Base-by-base conservation (phyloP, 805 yeast genomes). In the Candida palmyrensis region DNA sequence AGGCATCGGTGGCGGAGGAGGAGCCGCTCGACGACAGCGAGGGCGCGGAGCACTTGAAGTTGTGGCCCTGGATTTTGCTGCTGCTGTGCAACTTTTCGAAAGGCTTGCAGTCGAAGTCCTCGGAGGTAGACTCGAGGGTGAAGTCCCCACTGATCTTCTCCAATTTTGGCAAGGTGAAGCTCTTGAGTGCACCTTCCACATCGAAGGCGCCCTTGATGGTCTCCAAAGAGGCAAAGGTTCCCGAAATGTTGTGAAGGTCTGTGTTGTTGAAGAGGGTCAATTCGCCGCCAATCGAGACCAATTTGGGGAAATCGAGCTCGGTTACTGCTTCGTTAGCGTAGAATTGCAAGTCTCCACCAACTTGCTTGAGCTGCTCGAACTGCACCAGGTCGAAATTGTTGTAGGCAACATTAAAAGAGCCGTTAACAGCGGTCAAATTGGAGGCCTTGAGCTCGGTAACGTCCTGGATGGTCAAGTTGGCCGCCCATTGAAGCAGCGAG, bases 391-490 rank as follows among this genome's bases (percentile, higher is more conserved):
- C 55, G 38, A 63, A 62, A 32, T 57, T 54, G 55, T 66, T 66
- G 55, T 63, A 66, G 31, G 56, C 68, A 41, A 66, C 30, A 23
- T 53, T 45, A 26, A 62, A 52, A 18, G 71, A 50, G 30, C 71
- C 71, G 48, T 66, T 66, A 33, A 64, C 66, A 24, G 53, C 39
- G 30, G 61, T 44, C 49, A 66, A 57, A 49, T 55, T 52, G 18
- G 46, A 27, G 34, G 55, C 57, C 29, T 53, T 47, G 20, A 66
- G 38, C n/a, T 46, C 44, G 18, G 50, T 45, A 25, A 55, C 60
- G 44, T 66, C 71, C 49, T 66, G 71, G 30, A 66, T 43, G 36
- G 70, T 65, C 48, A 66, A 55, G 55, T 66, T 66, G 27, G 69
- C 55, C 23, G 71, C 67, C 64, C 65, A 61, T 27, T 41, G 30